Evolutionary conservation across 1,284 basidiomycete genomes (phyloP), one percentile per base, ranked within the genome.

Genomic region (Cutaneotrichosporon sp.): DNA sequence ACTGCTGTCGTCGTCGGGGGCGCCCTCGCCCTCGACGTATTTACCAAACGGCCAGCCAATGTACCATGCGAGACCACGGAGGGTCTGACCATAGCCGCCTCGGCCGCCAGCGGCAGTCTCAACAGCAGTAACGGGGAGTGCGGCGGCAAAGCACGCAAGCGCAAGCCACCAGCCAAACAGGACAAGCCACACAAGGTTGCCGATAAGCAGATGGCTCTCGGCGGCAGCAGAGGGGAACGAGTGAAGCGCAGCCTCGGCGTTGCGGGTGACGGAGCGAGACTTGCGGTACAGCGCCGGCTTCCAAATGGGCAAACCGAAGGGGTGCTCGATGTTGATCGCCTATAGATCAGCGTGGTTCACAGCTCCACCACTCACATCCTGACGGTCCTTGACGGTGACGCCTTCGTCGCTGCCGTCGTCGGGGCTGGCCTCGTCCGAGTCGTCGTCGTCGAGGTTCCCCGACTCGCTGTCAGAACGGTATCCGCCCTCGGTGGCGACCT

Each of bases 211-310:
- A 7, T 96, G 79, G 73, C 96, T 91, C 18, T 90, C 83, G 66
- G 93, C 90, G 55, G 90, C 87, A 1, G 91, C 88, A 17, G 90
- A 93, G 1, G 96, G 96, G 37, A 88, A 82, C 15, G 87, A 84
- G 72, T 98, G 96, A 2, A 98, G 81, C 0, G 89, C 96, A 51
- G 87, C 84, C 74, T 99, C 96, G 38, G 96, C 96, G 73, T 92
- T 86, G 52, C 93, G 87, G 40, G 94, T 97, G 61, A 98, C 89
- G 2, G 93, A 92, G 44, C 96, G 86, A 23, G 88, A 89, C 74
- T 99, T 99, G 77, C 96, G 94, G 83, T 99, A 99, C 49, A 99
- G 76, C 0, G 96, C 96, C 13, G 96, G 96, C 76, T 99, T 99
- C 96, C 96, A 98, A 70, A 99, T 97, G 42, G 91, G 96, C 61